These are phyloP conservation scores for Sonneratia alba DNA, from an alignment of 345 rosid species.

Conservation along the genomic window DNA sequence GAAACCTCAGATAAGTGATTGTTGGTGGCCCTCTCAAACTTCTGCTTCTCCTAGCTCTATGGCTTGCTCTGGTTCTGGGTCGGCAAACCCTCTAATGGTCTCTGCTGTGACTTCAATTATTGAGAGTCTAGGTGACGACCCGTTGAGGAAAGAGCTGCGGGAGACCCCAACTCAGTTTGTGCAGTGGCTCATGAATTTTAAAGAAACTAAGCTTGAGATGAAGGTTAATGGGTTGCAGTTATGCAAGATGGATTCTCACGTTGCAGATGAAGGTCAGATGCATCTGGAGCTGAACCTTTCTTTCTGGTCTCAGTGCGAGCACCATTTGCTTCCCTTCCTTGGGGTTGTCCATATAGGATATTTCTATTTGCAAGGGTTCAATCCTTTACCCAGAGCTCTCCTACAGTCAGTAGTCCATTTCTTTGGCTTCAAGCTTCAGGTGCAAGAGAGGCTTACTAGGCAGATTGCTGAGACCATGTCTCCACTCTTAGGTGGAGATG, in stretches of 20 bases:
- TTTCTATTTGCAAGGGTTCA: constrained; percentile 36
- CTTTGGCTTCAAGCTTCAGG: constrained; percentile 93
- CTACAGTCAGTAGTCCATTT: constrained; percentile 72
- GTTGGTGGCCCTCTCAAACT: constrained; percentile 65
- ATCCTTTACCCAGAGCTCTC: constrained; percentile 38
- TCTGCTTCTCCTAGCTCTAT: constrained; percentile 27
- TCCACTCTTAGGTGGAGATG: constrained; percentile 65
- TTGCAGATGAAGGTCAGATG: constrained; percentile 23
- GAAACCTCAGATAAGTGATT: constrained; percentile 17
- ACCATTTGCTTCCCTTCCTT: constrained; percentile 91
- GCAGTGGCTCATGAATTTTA: constrained; percentile 83
- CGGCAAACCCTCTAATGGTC: constrained; percentile 44
- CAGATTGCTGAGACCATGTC: constrained; percentile 84
- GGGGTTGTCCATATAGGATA: constrained; percentile 89
- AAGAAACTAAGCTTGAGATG: constrained; percentile 50
- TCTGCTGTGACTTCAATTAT: constrained; percentile 62
- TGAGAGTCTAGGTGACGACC: constrained; percentile 75
- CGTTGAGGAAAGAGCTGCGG: constrained; percentile 61
- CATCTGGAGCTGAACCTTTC: constrained; percentile 55
- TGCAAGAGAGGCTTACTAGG: constrained; percentile 86
- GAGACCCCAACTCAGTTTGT: constrained; percentile 68
- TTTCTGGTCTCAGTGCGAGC: constrained; percentile 93
- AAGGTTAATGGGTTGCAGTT: constrained; percentile 40
- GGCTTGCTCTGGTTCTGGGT: constrained; percentile 23
- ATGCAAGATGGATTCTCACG: constrained; percentile 17